phyloP scores from a whole-genome alignment of 2,329 filamentous ascomycete genomes.

The Ustulina deusta region DNA sequence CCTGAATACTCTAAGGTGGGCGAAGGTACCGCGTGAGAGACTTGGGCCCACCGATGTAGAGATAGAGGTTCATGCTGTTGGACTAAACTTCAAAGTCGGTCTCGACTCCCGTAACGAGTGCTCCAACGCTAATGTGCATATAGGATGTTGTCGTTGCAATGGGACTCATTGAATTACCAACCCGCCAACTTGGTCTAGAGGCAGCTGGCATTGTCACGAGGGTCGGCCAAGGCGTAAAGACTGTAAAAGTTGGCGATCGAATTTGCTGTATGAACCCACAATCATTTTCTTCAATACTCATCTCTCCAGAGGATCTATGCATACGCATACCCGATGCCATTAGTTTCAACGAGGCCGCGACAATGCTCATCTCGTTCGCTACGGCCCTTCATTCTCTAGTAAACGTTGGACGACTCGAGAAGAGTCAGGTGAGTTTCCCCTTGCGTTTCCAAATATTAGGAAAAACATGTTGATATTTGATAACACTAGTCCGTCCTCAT shows the following conservation, averaged over 20 bases:
- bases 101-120: not conserved
- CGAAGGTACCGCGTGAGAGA: constrained; percentile 20
- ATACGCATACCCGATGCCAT: constrained; percentile 34
- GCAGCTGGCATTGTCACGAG: constrained; percentile 36
- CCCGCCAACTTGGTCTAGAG: constrained; percentile 37
- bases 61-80: constrained; percentile 37
- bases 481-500: constrained; percentile 39
- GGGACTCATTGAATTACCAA: constrained; percentile 38
- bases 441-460: not conserved
- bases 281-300: constrained; percentile 49
- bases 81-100: constrained; percentile 41
- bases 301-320: constrained; percentile 11
- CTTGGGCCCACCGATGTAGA: constrained; percentile 34
- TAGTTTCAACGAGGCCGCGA: constrained; percentile 41
- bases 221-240: constrained; percentile 41
- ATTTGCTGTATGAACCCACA: constrained; percentile 42
- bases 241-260: constrained; percentile 38
- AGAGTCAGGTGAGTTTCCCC: constrained; percentile 27
- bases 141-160: constrained; percentile 40
- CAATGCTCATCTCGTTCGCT: constrained; percentile 38
- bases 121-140: constrained; percentile 25
- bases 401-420: constrained; percentile 35
- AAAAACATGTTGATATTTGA: not conserved
- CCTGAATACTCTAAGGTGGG: constrained; percentile 39
- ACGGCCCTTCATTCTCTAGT: constrained; percentile 42